Conservation (phyloP, 169 alveolate species). For the Plasmodium billcollinsi region DNA sequence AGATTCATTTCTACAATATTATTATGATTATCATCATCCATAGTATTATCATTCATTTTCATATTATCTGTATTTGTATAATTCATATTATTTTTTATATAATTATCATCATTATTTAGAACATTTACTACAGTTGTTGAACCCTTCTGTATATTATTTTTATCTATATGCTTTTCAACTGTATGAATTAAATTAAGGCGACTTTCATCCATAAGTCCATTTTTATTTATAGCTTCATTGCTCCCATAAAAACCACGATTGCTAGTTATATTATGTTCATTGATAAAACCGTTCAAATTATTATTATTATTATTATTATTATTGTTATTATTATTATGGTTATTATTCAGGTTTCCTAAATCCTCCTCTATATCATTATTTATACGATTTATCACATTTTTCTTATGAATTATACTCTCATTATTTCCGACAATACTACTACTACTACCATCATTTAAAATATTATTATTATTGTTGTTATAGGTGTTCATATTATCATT, state of each 20-base stretch:
- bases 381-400: not conserved
- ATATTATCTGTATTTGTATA: too few relatives aligned
- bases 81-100: too few relatives aligned
- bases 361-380: not conserved
- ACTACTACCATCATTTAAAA: not conserved
- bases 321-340: not conserved
- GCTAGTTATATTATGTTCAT: not conserved
- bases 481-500: not conserved
- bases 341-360: not conserved
- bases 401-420: not conserved
- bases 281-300: not conserved
- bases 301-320: not conserved
- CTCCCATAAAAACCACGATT: not conserved
- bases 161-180: not conserved
- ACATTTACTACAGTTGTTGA: too few relatives aligned
- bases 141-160: not conserved
- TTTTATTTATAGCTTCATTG: not conserved
- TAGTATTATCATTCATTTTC: too few relatives aligned
- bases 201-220: not conserved
- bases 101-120: too few relatives aligned
- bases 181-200: not conserved
- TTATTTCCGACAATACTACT: not conserved
- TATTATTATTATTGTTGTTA: not conserved
- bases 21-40: too few relatives aligned
- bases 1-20: too few relatives aligned